Evolutionary conservation across 768 basidiomycete species (phyloP).

Genomic region (Mycena pura): DNA sequence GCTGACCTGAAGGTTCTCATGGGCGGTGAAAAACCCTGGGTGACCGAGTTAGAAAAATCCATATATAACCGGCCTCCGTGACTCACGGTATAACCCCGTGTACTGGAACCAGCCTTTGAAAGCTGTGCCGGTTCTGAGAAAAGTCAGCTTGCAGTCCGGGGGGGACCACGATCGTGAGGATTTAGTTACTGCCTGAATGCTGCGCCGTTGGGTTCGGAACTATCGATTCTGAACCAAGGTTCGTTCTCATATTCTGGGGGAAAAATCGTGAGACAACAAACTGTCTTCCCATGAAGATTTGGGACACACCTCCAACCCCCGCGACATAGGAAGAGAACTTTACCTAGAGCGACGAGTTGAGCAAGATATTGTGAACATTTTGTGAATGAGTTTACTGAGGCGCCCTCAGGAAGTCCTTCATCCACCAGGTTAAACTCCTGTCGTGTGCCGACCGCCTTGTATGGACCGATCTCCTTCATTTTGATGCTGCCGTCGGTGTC

Average conservation of each 20-base stretch:
- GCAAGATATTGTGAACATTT: neutral
- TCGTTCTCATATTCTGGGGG: conserved; percentile 8
- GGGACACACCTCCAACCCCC: conserved; percentile 6
- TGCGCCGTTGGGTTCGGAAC: neutral
- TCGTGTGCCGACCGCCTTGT: conserved; percentile 7
- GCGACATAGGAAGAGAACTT: conserved; percentile 9
- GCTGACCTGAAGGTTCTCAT: conserved; percentile 4
- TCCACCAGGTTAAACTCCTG: conserved; percentile 12
- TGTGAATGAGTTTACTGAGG: neutral
- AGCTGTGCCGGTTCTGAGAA: conserved; percentile 10
- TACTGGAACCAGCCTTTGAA: conserved; percentile 17
- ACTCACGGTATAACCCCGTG: conserved; percentile 11
- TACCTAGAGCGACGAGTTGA: conserved; percentile 5
- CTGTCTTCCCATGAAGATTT: neutral
- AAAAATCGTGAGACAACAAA: neutral
- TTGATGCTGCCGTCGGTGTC: conserved; percentile 6
- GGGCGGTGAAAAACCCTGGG: neutral
- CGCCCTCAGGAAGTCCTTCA: conserved; percentile 11
- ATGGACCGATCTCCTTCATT: neutral
- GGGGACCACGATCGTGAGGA: neutral
- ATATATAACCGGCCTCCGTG: neutral
- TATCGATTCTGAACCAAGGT: neutral
- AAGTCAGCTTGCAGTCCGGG: neutral
- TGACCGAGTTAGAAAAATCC: neutral
- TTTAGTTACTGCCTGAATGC: conserved; percentile 2